Evolutionary conservation across 768 basidiomycete species (phyloP).

Genomic region (Macrolepiota dolichaula): DNA sequence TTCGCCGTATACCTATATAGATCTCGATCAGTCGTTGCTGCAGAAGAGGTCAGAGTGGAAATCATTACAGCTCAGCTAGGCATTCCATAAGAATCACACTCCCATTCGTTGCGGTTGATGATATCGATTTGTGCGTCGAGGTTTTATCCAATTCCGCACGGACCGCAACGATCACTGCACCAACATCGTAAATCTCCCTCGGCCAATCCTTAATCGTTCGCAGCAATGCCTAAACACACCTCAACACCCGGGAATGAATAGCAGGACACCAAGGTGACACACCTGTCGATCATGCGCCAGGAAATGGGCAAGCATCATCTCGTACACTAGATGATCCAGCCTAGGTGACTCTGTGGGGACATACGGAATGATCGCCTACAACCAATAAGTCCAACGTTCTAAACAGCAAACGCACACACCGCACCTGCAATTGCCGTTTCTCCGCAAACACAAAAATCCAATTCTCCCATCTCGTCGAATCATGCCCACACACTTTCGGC

Average conservation of each 20-base stretch:
- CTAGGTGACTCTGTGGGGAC: constrained; percentile 82
- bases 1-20: constrained; percentile 64
- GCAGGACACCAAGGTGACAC: constrained; percentile 15
- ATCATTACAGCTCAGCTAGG: constrained; percentile 78
- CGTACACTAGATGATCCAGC: constrained; percentile 83
- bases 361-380: constrained; percentile 81
- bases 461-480: constrained; percentile 87
- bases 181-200: constrained; percentile 81
- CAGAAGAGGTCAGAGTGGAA: not conserved
- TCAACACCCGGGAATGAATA: not conserved
- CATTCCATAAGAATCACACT: constrained; percentile 85
- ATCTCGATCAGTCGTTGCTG: not conserved
- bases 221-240: constrained; percentile 55
- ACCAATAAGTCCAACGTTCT: not conserved
- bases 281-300: constrained; percentile 75
- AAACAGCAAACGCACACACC: constrained; percentile 15
- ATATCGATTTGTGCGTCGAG: constrained; percentile 42
- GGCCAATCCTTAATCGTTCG: constrained; percentile 88
- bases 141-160: constrained; percentile 73
- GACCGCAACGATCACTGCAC: constrained; percentile 86
- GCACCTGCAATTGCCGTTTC: constrained; percentile 72
- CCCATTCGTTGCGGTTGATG: constrained; percentile 33
- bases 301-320: constrained; percentile 91
- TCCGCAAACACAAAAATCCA: constrained; percentile 93
- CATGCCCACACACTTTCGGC: constrained; percentile 81